Evolutionary conservation across 805 yeast genomes (phyloP).

Genomic region (Starmerella khaoyaiensis): DNA sequence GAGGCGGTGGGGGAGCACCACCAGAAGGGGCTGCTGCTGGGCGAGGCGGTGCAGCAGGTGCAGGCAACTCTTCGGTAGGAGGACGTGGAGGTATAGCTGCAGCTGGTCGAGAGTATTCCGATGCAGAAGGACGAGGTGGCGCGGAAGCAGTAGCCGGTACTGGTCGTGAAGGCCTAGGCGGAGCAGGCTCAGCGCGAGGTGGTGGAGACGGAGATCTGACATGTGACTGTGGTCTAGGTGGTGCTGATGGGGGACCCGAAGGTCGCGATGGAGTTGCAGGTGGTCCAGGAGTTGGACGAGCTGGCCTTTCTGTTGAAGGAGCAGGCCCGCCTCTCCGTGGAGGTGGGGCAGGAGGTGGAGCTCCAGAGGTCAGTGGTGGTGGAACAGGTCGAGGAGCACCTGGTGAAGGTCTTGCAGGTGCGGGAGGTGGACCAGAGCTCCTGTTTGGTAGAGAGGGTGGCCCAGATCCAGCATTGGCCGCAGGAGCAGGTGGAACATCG

Average conservation of each 20-base stretch:
- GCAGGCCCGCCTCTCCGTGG: conserved; percentile 7
- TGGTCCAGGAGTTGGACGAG: conserved; percentile 8
- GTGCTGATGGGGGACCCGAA: conserved; percentile 17
- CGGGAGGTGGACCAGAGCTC: neutral
- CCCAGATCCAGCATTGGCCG: no score
- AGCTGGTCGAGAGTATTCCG: conserved; percentile 29
- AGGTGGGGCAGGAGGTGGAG: conserved; percentile 17
- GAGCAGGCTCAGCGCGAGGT: conserved; percentile 22
- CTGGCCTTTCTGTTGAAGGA: neutral
- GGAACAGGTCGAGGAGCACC: conserved; percentile 19
- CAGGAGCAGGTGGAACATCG: no score
- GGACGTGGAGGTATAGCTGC: conserved; percentile 30
- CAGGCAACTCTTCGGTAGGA: conserved; percentile 25
- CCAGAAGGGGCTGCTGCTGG: conserved; percentile 21
- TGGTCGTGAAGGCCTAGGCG: conserved; percentile 21
- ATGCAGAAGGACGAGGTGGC: conserved; percentile 19
- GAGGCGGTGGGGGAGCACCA: conserved; percentile 17
- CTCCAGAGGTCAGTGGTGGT: conserved; percentile 25
- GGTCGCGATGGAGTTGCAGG: conserved; percentile 14
- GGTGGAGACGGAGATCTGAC: conserved; percentile 31
- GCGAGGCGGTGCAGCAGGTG: conserved; percentile 29
- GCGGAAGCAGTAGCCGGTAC: conserved; percentile 13
- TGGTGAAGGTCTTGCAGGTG: neutral
- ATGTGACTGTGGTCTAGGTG: conserved; percentile 19
- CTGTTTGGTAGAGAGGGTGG: no score